Evolutionary conservation across 1,284 basidiomycete genomes (phyloP), one percentile per base, ranked within the genome.

Genomic region (Xerocomus minutiporus): DNA sequence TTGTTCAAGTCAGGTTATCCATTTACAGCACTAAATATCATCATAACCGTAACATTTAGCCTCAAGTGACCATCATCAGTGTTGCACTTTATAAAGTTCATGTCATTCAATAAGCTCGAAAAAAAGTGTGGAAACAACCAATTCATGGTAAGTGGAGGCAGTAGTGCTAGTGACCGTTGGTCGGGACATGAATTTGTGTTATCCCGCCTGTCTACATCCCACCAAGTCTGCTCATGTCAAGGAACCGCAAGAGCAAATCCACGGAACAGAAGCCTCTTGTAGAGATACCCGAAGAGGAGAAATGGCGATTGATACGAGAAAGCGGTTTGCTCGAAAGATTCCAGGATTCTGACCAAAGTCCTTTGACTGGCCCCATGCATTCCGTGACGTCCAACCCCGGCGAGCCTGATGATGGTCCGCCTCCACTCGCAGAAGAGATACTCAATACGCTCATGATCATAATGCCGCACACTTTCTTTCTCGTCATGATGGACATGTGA

Each of bases 401-500:
- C 8, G 72, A 74, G 39, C 35, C 34, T 20, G 39, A 20, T 23
- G 20, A 40, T 40, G 75, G 72, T 28, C 62, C 70, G 28, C 57
- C 68, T 0, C 70, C 81, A n/a, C 69, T 86, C 2, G 75, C 73
- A n/a, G 83, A 87, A 52, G 87, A 90, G 68, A 74, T 88, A 36
- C 82, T 88, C 65, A 77, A 82, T 57, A 71, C 84, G 8, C 61
- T 78, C 25, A 66, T 84, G 20, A 72, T 85, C 48, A 77, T 86
- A 46, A 82, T 87, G 38, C 88, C 88, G 0, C 80, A 88, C 61
- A 81, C 81, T 5, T 88, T 83, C 63, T 70, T 89, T 44, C 72
- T 89, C 36, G 60, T 88, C 13, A 71, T 88, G 72, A 88, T 91
- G 84, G 85, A 88, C 61, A 83, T 90, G 88, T 91, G 65, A 61